A percentile compares a stretch with the other conserved stretches of the same genome.
Evolutionary conservation across 1,284 basidiomycete species (phyloP).

Genomic region (Phlebopus sp.): DNA sequence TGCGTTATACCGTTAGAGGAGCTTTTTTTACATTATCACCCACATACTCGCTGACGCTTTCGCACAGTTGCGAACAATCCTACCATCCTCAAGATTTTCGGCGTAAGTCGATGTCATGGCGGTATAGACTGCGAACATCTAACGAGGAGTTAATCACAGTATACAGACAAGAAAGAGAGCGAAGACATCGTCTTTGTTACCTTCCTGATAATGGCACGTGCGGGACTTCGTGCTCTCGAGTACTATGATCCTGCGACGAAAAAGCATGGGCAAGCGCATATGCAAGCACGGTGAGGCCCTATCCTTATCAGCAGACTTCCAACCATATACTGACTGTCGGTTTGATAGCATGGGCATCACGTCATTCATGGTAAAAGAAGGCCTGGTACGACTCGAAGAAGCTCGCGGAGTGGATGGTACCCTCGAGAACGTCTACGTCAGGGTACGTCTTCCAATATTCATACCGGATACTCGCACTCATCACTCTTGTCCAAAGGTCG

Average conservation of each 20-base stretch:
- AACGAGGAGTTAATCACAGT: slow-evolving; percentile 39
- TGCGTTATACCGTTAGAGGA: slow-evolving; percentile 64
- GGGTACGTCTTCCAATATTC: slow-evolving; percentile 40
- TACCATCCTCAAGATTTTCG: slow-evolving; percentile 75
- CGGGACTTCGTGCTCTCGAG: slow-evolving; percentile 75
- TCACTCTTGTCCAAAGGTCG: slow-evolving; percentile 45
- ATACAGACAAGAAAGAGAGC: slow-evolving; percentile 61
- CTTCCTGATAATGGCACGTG: slow-evolving; percentile 83
- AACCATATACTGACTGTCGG: not conserved
- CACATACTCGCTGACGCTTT: not conserved
- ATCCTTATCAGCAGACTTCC: not conserved
- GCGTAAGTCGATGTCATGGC: slow-evolving; percentile 41
- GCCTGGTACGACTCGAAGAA: slow-evolving; percentile 70
- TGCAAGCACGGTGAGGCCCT: slow-evolving; percentile 71
- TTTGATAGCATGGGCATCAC: slow-evolving; percentile 73
- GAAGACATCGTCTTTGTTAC: slow-evolving; percentile 79
- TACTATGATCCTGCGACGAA: slow-evolving; percentile 76
- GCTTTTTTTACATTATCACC: not conserved
- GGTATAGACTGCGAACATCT: not conserved
- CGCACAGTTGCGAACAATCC: slow-evolving; percentile 62
- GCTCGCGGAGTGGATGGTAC: slow-evolving; percentile 52
- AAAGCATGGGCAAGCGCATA: slow-evolving; percentile 90
- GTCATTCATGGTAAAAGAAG: slow-evolving; percentile 68
- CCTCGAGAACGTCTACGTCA: slow-evolving; percentile 68
- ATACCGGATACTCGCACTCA: not conserved